phyloP scores from a whole-genome alignment of 2,329 filamentous ascomycete species.

The Ilyonectria robusta region DNA sequence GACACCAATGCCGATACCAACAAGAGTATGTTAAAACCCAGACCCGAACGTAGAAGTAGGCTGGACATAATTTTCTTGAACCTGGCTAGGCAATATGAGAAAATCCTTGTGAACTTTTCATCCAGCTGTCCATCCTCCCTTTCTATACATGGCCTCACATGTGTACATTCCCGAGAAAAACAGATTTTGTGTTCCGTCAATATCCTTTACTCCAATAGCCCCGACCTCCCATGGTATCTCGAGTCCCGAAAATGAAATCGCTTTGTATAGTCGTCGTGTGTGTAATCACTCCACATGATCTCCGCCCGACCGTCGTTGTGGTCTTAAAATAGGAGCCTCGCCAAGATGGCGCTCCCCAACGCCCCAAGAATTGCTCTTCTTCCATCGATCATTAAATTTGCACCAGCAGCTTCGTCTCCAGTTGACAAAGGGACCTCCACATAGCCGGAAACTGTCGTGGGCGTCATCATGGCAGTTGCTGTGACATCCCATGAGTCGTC shows the following conservation, averaged over 20 bases:
- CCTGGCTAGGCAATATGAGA: not conserved
- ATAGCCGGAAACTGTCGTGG: slow-evolving; percentile 31
- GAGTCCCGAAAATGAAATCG: not conserved
- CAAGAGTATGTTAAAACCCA: not conserved
- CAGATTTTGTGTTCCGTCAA: not conserved
- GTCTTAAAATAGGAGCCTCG: slow-evolving; percentile 20
- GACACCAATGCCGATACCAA: not conserved
- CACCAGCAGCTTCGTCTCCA: slow-evolving; percentile 24
- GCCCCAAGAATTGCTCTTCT: slow-evolving; percentile 17
- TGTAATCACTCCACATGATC: slow-evolving; percentile 11
- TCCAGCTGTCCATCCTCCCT: not conserved
- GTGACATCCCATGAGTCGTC: slow-evolving; percentile 46
- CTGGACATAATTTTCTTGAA: not conserved
- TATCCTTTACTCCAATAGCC: not conserved
- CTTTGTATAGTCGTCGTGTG: slow-evolving; percentile 5
- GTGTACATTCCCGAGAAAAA: too few relatives aligned
- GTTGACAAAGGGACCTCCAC: slow-evolving; percentile 38
- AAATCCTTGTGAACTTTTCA: not conserved
- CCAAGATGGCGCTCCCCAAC: slow-evolving; percentile 20
- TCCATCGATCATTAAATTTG: not conserved
- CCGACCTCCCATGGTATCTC: not conserved
- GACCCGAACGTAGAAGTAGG: too few relatives aligned
- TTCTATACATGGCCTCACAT: not conserved
- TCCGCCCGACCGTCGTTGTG: not conserved
- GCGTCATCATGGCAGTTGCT: slow-evolving; percentile 37